phyloP scores from a whole-genome alignment of 2,329 filamentous ascomycete genomes.

The Scedosporium minutisporum region DNA sequence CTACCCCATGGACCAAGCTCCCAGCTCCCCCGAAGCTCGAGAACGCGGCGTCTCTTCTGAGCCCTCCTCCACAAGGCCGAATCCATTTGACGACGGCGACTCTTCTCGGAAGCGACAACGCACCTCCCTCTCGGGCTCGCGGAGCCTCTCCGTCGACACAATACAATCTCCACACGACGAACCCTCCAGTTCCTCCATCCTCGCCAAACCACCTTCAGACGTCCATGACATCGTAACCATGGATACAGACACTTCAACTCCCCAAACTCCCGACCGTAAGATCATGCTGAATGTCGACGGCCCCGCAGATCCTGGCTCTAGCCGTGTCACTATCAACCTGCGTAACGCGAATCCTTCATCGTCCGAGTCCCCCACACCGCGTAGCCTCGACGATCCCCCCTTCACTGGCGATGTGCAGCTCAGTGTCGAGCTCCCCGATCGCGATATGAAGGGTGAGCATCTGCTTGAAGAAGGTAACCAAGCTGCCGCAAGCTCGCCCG shows the following conservation, averaged over 20 bases:
- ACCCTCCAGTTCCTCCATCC: constrained; percentile 21
- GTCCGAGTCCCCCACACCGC: constrained; percentile 6
- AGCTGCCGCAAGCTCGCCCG: neutral
- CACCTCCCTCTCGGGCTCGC: constrained; percentile 46
- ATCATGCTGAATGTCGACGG: neutral
- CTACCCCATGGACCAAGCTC: constrained; percentile 46
- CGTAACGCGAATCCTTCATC: constrained; percentile 27
- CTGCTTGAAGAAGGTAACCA: neutral
- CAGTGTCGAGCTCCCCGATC: constrained; percentile 37
- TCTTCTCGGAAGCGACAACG: constrained; percentile 52
- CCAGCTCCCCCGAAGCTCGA: constrained; percentile 39
- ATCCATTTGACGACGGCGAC: constrained; percentile 54
- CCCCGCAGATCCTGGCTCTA: constrained; percentile 37
- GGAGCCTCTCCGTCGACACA: constrained; percentile 41
- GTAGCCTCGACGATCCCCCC: constrained; percentile 3
- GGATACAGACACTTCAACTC: constrained; percentile 25
- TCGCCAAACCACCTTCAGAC: constrained; percentile 16
- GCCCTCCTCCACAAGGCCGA: constrained; percentile 51
- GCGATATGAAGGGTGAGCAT: constrained; percentile 19
- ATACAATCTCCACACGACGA: constrained; percentile 20
- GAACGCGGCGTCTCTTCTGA: constrained; percentile 54
- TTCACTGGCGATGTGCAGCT: constrained; percentile 21
- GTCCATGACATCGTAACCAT: constrained; percentile 29
- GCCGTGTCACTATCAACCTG: constrained; percentile 51
- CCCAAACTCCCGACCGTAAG: constrained; percentile 8